Percentiles rank a stretch among this genome's conserved stretches.
phyloP scores from a whole-genome alignment of 345 rosid species.

The Sapria himalayana region DNA sequence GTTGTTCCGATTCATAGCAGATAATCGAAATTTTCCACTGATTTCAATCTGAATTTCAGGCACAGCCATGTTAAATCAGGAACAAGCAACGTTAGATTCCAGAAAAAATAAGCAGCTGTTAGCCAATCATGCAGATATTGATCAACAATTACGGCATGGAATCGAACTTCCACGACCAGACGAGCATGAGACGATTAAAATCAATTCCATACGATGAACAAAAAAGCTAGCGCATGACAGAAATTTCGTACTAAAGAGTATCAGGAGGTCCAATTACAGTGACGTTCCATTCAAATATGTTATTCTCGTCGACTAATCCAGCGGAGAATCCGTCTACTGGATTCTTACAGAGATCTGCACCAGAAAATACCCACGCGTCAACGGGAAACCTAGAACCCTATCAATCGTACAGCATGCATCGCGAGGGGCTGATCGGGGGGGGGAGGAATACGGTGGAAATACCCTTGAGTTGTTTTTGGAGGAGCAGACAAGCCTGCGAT shows the following conservation, averaged over 20 bases:
- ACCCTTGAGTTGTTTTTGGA: constrained; percentile 90
- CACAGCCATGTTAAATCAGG: no score
- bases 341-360: constrained; percentile 87
- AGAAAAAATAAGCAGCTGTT: no score
- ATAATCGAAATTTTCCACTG: no score
- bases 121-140: no score
- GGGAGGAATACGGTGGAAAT: background rate
- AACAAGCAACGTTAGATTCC: no score
- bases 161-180: no score
- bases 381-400: constrained; percentile 5
- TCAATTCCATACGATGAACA: no score
- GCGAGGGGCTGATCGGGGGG: background rate
- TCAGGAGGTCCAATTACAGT: constrained; percentile 93
- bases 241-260: constrained; percentile 48
- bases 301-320: constrained; percentile 83
- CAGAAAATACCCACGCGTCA: constrained; percentile 8
- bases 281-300: constrained; percentile 89
- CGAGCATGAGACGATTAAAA: no score
- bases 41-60: no score
- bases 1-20: no score
- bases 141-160: no score
- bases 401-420: background rate
- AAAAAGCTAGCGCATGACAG: no score
- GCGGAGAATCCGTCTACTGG: constrained; percentile 98
- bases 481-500: constrained; percentile 85